A percentile compares a stretch with the other conserved stretches of the same genome.
These are phyloP conservation scores for Entamoeba invadens DNA, from an alignment of 208 protist genomes.

Conservation along the genomic window DNA sequence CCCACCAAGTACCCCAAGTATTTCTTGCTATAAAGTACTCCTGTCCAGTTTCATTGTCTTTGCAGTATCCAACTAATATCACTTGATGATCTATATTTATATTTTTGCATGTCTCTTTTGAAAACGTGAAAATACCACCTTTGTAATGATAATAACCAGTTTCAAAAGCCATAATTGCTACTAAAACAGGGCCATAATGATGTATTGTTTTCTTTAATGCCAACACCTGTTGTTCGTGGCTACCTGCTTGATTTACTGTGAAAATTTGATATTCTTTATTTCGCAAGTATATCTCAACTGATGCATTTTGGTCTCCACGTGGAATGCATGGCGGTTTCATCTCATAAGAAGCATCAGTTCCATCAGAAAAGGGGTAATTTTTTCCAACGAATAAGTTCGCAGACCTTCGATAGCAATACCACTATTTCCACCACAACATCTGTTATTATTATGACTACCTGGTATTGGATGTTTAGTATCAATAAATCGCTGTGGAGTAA, in stretches of 20 bases:
- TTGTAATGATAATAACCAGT: neutral
- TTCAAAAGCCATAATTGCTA: neutral
- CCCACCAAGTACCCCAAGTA: neutral
- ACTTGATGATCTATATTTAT: slow-evolving; percentile 36
- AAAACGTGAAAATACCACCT: neutral
- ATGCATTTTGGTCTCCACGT: neutral
- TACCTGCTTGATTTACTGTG: neutral
- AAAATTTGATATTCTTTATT: neutral
- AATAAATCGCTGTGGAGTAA: neutral
- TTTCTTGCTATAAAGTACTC: slow-evolving; percentile 12
- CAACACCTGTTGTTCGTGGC: neutral
- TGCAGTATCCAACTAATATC: slow-evolving; percentile 5
- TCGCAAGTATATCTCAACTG: neutral
- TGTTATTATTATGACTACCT: neutral
- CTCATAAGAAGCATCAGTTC: neutral
- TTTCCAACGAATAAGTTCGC: neutral
- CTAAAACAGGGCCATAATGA: neutral
- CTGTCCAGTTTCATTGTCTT: neutral
- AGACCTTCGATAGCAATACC: neutral
- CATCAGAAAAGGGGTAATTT: neutral
- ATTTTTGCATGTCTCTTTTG: neutral
- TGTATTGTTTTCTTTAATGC: neutral
- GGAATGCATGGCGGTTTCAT: neutral
- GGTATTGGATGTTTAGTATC: neutral
- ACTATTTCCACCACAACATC: neutral